phyloP scores from a whole-genome alignment of 192 early-diverging fungal genomes.

The Phlyctochytrium bullatum region DNA sequence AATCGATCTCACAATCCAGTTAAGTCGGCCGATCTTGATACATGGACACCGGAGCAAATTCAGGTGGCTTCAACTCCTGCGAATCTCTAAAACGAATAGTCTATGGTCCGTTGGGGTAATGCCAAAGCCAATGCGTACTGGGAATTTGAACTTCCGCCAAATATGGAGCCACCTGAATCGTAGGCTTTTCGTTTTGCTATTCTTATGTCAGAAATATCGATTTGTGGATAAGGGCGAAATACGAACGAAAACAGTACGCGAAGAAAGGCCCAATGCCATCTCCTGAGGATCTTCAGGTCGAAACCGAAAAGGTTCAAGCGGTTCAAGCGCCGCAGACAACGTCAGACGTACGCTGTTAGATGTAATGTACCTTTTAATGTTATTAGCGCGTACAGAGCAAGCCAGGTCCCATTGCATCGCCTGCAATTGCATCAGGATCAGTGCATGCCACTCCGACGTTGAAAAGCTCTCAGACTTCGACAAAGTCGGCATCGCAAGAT shows the following conservation, averaged over 20 bases:
- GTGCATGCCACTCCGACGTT: constrained; percentile 11
- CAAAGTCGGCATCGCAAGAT: constrained; percentile 30
- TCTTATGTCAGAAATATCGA: constrained; percentile 53
- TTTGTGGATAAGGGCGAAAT: constrained; percentile 74
- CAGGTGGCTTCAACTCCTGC: constrained; percentile 23
- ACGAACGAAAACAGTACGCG: constrained; percentile 74
- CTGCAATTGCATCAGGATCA: background rate
- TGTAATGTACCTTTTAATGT: background rate
- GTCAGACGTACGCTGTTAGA: background rate
- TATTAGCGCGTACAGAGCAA: background rate
- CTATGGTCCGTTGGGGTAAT: constrained; percentile 80
- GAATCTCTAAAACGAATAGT: constrained; percentile 15
- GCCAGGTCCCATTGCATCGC: no score
- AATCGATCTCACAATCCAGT: constrained; percentile 45
- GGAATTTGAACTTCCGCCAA: constrained; percentile 47
- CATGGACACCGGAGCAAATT: constrained; percentile 77
- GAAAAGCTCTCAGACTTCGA: background rate
- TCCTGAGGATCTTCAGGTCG: constrained; percentile 54
- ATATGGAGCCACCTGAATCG: constrained; percentile 57
- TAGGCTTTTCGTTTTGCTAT: constrained; percentile 21
- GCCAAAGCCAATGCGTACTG: constrained; percentile 46
- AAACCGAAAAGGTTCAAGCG: constrained; percentile 2
- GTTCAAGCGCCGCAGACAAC: constrained; percentile 6
- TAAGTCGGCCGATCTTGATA: constrained; percentile 81
- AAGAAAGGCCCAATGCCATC: constrained; percentile 72